These are phyloP conservation scores for Kluyveromyces wickerhamii DNA, from an alignment of 805 yeast species.

Conservation along the genomic window DNA sequence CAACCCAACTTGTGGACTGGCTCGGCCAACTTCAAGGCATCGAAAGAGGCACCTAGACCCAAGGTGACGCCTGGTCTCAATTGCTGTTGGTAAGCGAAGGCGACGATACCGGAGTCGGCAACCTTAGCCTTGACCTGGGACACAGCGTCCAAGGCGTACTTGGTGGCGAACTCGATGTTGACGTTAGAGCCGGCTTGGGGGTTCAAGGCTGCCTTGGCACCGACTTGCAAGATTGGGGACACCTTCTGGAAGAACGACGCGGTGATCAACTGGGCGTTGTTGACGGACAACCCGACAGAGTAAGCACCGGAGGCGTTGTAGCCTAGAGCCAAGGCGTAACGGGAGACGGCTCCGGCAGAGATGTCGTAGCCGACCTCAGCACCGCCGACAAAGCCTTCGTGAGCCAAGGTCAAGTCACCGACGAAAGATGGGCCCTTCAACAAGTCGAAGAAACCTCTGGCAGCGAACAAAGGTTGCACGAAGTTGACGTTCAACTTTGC, in stretches of 20 bases:
- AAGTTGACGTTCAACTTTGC: conserved; percentile 87
- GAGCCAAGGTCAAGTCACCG: conserved; percentile 92
- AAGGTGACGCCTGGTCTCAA: conserved; percentile 93
- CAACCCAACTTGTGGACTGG: conserved; percentile 97
- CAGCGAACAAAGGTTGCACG: conserved; percentile 87
- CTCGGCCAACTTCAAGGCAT: conserved; percentile 90
- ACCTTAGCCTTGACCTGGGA: conserved; percentile 95
- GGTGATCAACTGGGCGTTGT: conserved; percentile 80
- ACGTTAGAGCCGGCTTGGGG: conserved; percentile 66
- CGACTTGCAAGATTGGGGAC: conserved; percentile 85
- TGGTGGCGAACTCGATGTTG: conserved; percentile 91
- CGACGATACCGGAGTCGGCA: conserved; percentile 91
- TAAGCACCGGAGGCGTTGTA: conserved; percentile 75
- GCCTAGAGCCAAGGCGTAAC: conserved; percentile 89
- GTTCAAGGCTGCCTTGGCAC: conserved; percentile 96
- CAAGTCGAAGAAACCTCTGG: conserved; percentile 90
- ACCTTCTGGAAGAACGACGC: conserved; percentile 98
- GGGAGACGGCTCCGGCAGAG: conserved; percentile 83
- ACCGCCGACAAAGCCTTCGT: conserved; percentile 95
- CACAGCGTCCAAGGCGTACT: conserved; percentile 80
- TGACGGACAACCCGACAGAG: conserved; percentile 62
- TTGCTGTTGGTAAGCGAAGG: conserved; percentile 88
- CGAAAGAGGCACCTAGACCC: conserved; percentile 95
- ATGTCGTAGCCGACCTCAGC: conserved; percentile 97
- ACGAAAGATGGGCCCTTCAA: conserved; percentile 92